Conservation (phyloP, 352 stramenopile species). For the Pythium volutum region DNA sequence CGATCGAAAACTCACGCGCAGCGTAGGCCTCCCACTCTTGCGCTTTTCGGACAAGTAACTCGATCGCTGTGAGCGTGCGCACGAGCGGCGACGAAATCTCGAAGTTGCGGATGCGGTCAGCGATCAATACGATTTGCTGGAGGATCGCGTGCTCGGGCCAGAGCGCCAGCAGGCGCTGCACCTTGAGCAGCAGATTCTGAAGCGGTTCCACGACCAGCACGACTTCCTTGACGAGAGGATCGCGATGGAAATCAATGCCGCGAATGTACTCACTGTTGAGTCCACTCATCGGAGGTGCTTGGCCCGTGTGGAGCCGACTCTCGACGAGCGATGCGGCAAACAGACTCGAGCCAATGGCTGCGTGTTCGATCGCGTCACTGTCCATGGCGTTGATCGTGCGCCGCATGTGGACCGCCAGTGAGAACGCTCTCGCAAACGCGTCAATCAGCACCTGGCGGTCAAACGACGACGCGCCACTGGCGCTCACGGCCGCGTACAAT, state of each 20-base stretch:
- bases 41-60: slow-evolving; percentile 94
- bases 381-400: slow-evolving; percentile 60
- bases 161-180: slow-evolving; percentile 89
- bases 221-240: slow-evolving; percentile 92
- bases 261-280: slow-evolving; percentile 74
- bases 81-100: slow-evolving; percentile 81
- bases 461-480: slow-evolving; percentile 3
- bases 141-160: slow-evolving; percentile 98
- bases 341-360: slow-evolving; percentile 48
- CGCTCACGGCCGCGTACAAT: slow-evolving; percentile 50
- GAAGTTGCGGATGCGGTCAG: slow-evolving; percentile 85
- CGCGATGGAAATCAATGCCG: slow-evolving; percentile 92
- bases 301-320: slow-evolving; percentile 48
- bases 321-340: slow-evolving; percentile 73
- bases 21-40: slow-evolving; percentile 99
- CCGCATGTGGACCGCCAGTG: slow-evolving; percentile 62
- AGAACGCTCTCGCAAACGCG: slow-evolving; percentile 69
- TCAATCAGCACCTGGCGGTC: slow-evolving; percentile 45
- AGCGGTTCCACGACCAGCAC: slow-evolving; percentile 88
- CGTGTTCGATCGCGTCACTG: slow-evolving; percentile 39
- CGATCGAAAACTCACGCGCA: slow-evolving; percentile 89
- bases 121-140: slow-evolving; percentile 92
- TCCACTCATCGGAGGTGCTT: slow-evolving; percentile 53
- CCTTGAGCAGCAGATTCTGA: slow-evolving; percentile 84
- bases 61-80: slow-evolving; percentile 93